Base-by-base conservation (phyloP, 2,329 filamentous ascomycete genomes). In the Aspergillus latus region DNA sequence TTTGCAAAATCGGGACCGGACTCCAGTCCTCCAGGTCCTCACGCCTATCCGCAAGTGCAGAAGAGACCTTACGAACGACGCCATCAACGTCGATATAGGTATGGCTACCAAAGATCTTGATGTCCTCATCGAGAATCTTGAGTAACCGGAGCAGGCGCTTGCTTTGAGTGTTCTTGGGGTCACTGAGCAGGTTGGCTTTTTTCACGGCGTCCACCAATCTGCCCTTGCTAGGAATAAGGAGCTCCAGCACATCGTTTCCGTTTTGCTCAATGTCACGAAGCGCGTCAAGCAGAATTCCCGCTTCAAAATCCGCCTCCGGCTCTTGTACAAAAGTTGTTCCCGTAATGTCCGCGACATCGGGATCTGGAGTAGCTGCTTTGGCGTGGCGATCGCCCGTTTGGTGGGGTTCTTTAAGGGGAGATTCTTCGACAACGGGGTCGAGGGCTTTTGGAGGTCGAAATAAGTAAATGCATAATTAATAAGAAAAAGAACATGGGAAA, bases 1-100 rank as follows among this genome's bases (percentile, higher is more conserved):
- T 68, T 54, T 78, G 68, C 4, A 82, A 54, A 16, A 78, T 63
- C 2, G 72, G 66, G 42, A 70, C 68, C 8, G 72, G 73, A 7
- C 64, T 69, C 64, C 72, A 78, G 13, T 58, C 11, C 44, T 52
- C 37, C 34, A 64, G 9, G 21, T 54, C 46, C 53, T 57, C 47
- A 13, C 54, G 47, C 4, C 59, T 58, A 11, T 62, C 58, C 3
- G 66, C 49, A 21, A 64, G 36, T n/a, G 63, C 59, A 1, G 66
- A 64, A 10, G 68, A 63, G 11, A 79, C 59, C 43, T 68, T 62
- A 9, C 58, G 53, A 32, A 70, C 57, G 30, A 78, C 63, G 7
- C 66, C 57, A 1, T 61, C 52, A 3, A 65, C 61, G 42, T 72
- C 66, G 37, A 81, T 74, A 45, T 76, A 80, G 0, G 65, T 62